Evolutionary conservation across 192 early-diverging fungal species (phyloP).

Genomic region (Physocladia obscura): DNA sequence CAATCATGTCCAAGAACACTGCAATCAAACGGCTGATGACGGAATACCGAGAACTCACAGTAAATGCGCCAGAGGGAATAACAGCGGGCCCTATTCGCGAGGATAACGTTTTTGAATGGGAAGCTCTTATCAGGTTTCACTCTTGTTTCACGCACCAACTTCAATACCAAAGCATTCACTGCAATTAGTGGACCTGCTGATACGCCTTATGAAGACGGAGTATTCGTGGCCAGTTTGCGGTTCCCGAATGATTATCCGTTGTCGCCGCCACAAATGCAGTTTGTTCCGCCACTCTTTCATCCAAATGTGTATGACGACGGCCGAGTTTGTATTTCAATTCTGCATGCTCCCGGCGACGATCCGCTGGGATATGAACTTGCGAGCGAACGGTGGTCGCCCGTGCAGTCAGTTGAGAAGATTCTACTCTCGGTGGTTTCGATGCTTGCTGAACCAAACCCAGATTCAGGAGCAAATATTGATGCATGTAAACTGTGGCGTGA

Average conservation of each 20-base stretch:
- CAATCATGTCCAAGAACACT: slow-evolving; percentile 2
- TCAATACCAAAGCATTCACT: background rate
- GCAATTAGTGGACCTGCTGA: slow-evolving; percentile 75
- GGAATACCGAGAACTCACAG: slow-evolving; percentile 32
- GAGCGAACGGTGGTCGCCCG: slow-evolving; percentile 94
- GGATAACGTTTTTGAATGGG: slow-evolving; percentile 81
- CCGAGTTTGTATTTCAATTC: slow-evolving; percentile 95
- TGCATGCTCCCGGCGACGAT: slow-evolving; percentile 97
- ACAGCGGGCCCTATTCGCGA: slow-evolving; percentile 18
- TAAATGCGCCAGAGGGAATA: slow-evolving; percentile 31
- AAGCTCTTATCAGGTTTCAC: slow-evolving; percentile 74
- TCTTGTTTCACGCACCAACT: background rate
- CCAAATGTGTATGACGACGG: slow-evolving; percentile 92
- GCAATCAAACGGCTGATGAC: slow-evolving; percentile 36
- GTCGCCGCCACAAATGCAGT: slow-evolving; percentile 93
- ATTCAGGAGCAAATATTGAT: slow-evolving; percentile 97
- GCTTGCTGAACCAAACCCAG: slow-evolving; percentile 98
- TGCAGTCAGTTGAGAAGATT: slow-evolving; percentile 98
- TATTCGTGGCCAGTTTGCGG: slow-evolving; percentile 83
- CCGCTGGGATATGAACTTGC: slow-evolving; percentile 96
- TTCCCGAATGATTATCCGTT: slow-evolving; percentile 91
- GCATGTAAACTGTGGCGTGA: slow-evolving; percentile 94
- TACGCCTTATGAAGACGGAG: slow-evolving; percentile 92
- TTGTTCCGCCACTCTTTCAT: slow-evolving; percentile 93
- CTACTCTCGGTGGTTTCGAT: slow-evolving; percentile 91